Conservation (phyloP, 306 rosid species). For the Corylus americana region DNA sequence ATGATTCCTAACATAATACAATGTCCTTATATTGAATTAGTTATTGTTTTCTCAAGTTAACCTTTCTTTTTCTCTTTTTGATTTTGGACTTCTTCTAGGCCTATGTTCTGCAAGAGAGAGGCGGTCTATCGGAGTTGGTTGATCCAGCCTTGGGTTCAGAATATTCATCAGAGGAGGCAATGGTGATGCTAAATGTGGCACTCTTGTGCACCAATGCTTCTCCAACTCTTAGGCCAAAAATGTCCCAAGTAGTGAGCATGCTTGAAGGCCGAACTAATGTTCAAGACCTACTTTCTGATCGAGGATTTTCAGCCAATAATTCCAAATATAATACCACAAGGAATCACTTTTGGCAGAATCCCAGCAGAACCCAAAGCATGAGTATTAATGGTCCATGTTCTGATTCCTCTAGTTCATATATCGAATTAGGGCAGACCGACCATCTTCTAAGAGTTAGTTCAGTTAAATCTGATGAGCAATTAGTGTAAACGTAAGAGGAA, state of each 20-base stretch:
- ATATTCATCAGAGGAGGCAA: conserved; percentile 68
- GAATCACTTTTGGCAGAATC: conserved; percentile 84
- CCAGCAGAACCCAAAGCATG: conserved; percentile 63
- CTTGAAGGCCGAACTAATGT: conserved; percentile 86
- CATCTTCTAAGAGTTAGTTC: conserved; percentile 40
- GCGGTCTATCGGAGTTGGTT: conserved; percentile 75
- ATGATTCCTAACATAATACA: conserved; percentile 1
- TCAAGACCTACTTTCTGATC: conserved; percentile 74
- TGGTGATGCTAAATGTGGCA: conserved; percentile 82
- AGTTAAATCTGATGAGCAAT: conserved; percentile 35
- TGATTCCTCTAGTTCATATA: conserved; percentile 50
- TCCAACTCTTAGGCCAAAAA: conserved; percentile 84
- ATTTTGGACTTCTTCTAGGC: conserved; percentile 58
- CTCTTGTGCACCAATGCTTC: conserved; percentile 92
- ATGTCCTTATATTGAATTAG: background rate
- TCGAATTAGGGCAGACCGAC: conserved; percentile 44
- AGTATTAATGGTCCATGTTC: conserved; percentile 39
- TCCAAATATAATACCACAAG: conserved; percentile 57
- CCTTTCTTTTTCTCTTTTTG: conserved; percentile 12
- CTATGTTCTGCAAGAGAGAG: conserved; percentile 88
- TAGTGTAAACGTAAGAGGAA: background rate
- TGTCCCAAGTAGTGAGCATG: conserved; percentile 93
- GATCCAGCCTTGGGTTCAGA: conserved; percentile 86
- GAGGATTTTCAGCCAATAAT: conserved; percentile 65
- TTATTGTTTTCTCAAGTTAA: background rate